Evolutionary conservation across 176 grass and related monocot species (phyloP), one percentile per base, ranked within the genome.

Genomic region (Avena atlantica): DNA sequence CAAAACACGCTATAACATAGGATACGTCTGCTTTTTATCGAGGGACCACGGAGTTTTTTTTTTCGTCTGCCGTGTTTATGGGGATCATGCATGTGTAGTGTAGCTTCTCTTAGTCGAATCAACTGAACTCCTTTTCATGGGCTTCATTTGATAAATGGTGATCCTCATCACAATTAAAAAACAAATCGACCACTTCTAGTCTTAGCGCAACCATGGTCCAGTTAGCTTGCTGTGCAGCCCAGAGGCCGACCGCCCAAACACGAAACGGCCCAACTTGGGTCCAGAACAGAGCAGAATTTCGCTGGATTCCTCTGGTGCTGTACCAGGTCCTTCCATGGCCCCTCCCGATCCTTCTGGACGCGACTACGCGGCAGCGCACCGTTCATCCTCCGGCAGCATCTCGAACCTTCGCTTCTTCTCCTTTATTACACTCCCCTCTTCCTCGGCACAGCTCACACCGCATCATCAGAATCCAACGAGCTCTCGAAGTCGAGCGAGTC

Each of bases 291-390:
- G 4, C 57, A 59, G 57, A 49, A 24, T 9, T 29, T 76, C 23
- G 40, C 8, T 40, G 1, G 68, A 42, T 21, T 51, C 8, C 12
- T 49, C 50, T 23, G 3, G 16, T 21, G 0, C 12, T 4, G 48
- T 29, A 51, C 70, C 12, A 8, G 52, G 12, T 74, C 14, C 3
- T 75, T 83, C 84, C 72, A 20, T 69, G 76, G 12, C 59, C 27
- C 31, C 63, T 88, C 93, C 13, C 4, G 93, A 86, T 86, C 64
- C 25, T 97, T 91, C 95, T 74, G 1, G 86, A 84, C 50, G 66
- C 58, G 84, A 88, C 92, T 83, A 84, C 50, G 66, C 58, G 84
- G 88, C 92, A 97, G 55, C 85, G 21, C 92, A 60, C 27, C 65
- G 50, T 63, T 37, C 51, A 23, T 0, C 2, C 47, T 6, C 40